Evolutionary conservation across 2,329 filamentous ascomycete genomes (phyloP), one percentile per base, ranked within the genome.

Genomic region (Aureobasidium sp.): DNA sequence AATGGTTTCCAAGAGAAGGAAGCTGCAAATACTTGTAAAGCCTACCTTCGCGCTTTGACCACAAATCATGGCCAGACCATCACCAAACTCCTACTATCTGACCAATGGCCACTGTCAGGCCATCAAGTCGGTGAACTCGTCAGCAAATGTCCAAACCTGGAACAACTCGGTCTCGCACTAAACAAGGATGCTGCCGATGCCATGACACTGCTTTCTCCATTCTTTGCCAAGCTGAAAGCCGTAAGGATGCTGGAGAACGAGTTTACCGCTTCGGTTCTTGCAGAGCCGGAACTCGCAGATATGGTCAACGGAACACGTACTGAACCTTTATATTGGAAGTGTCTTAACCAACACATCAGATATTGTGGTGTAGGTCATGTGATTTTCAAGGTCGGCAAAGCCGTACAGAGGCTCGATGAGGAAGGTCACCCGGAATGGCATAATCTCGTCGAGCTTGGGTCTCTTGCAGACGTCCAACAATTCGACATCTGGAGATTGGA

Each of bases 111-210:
- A 16, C 69, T 83, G 2, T 71, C 73, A 14, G 68, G 71, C 2
- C 63, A 69, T 1, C 68, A 76, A 4, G 66, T 83, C 7, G 71
- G 71, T 27, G 72, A 73, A 6, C 65, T 83, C 6, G 75, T 79
- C 27, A 73, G 75, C 45, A 66, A 66, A 8, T 80, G 79, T 55
- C 79, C 80, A 0, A 73, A 81, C 50, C 67, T 84, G 12, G 79
- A 81, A 56, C 79, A 84, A 59, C 67, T 84, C 1, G 79, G 73
- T 22, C 66, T 82, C 19, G 73, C 77, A 6, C 68, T 77, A 14
- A 68, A 74, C 78, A 78, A 82, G 74, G 80, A 55, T 65, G 54
- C 24, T 3, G 53, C 67, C 16, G 63, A 67, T 12, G 61, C 62
- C 1, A 53, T 72, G 6, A 65, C 66, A 6, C 56, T 64, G 21